Conservation (phyloP, 2,329 filamentous ascomycete species). For the Thermothelomyces thermophilus region DNA sequence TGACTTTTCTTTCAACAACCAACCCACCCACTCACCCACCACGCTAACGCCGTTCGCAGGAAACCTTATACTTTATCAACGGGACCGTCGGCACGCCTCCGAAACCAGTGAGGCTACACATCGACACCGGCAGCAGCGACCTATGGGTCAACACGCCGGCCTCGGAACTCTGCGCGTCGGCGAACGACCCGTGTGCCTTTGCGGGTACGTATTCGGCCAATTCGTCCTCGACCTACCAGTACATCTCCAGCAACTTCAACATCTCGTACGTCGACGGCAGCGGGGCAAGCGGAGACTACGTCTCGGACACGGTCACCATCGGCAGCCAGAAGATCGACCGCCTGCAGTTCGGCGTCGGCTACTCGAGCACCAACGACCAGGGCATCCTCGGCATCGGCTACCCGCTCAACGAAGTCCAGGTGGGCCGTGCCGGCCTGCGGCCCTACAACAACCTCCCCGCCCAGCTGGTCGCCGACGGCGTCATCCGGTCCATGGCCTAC, state of each 20-base stretch:
- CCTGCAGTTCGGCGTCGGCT: constrained; percentile 70
- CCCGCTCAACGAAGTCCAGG: constrained; percentile 67
- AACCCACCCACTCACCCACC: too few species aligned
- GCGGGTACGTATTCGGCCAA: constrained; percentile 65
- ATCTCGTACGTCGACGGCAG: constrained; percentile 83
- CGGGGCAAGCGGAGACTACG: constrained; percentile 71
- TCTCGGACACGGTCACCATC: constrained; percentile 62
- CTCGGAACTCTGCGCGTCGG: constrained; percentile 52
- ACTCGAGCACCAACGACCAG: constrained; percentile 52
- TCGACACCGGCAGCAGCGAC: constrained; percentile 65
- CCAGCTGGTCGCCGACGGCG: constrained; percentile 52
- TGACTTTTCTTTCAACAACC: too few species aligned
- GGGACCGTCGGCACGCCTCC: constrained; percentile 56
- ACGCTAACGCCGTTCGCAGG: constrained; percentile 31
- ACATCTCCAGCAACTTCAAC: constrained; percentile 71
- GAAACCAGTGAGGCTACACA: constrained; percentile 50
- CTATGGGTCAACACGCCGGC: constrained; percentile 61
- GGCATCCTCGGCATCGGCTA: constrained; percentile 87
- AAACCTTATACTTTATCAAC: constrained; percentile 60
- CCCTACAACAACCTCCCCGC: constrained; percentile 65
- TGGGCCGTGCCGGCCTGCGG: constrained; percentile 46
- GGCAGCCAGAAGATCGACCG: constrained; percentile 45
- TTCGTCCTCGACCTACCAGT: constrained; percentile 68
- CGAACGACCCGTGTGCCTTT: constrained; percentile 45
- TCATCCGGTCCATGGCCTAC: constrained; percentile 62